These are phyloP conservation scores for Candida michaelii DNA, from an alignment of 805 yeast species.

Conservation along the genomic window DNA sequence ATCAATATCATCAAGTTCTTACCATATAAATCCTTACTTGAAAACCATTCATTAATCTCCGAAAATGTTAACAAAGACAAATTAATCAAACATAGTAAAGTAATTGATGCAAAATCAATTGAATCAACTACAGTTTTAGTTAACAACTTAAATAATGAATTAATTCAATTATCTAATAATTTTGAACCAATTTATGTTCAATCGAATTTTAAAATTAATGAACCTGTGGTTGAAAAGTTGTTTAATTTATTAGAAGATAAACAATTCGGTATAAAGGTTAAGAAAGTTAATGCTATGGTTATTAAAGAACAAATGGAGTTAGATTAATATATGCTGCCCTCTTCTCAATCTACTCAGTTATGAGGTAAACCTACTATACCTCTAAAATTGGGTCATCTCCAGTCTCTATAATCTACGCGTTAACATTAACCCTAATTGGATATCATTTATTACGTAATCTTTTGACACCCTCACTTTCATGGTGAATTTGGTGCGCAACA, in stretches of 20 bases:
- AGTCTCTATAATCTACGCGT: too few species aligned
- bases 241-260: slow-evolving; percentile 61
- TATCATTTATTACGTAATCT: slow-evolving; percentile 3
- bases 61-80: slow-evolving; percentile 68
- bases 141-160: slow-evolving; percentile 47
- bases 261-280: slow-evolving; percentile 66
- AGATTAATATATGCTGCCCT: slow-evolving; percentile 11
- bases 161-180: slow-evolving; percentile 72
- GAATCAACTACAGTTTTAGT: slow-evolving; percentile 69
- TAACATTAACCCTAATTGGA: too few species aligned
- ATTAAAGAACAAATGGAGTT: slow-evolving; percentile 13
- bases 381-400: too few species aligned
- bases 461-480: background rate
- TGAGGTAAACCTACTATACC: too few species aligned
- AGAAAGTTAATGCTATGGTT: slow-evolving; percentile 51
- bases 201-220: slow-evolving; percentile 64
- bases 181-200: slow-evolving; percentile 86
- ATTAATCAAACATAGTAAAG: slow-evolving; percentile 44
- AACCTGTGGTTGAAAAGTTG: slow-evolving; percentile 26
- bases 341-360: too few species aligned
- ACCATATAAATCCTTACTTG: slow-evolving; percentile 68
- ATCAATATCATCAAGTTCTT: slow-evolving; percentile 70
- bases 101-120: slow-evolving; percentile 67
- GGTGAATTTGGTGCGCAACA: slow-evolving; percentile 7
- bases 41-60: slow-evolving; percentile 66